Conservation (phyloP, 441 rosid genomes). For the Geranium incanum region DNA sequence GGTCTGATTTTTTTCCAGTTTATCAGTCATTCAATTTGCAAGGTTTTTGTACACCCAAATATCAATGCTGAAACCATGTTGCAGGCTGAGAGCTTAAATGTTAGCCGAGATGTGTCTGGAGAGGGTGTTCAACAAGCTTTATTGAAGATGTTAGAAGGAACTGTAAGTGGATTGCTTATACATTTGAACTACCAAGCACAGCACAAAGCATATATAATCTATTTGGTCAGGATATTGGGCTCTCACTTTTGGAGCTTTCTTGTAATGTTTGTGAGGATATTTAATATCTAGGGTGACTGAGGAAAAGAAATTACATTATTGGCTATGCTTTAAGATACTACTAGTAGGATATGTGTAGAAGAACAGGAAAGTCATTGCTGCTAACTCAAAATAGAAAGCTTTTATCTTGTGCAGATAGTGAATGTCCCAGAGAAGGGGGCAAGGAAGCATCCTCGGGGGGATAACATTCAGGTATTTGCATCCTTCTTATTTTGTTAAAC, state of each 20-base stretch:
- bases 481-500: slow-evolving; percentile 2
- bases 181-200: not conserved
- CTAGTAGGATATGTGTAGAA: too few species aligned
- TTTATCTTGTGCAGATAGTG: slow-evolving; percentile 51
- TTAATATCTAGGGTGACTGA: too few species aligned
- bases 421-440: slow-evolving; percentile 98
- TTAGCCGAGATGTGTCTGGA: slow-evolving; percentile 93
- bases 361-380: not conserved
- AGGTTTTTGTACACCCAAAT: slow-evolving; percentile 16
- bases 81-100: slow-evolving; percentile 88
- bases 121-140: slow-evolving; percentile 78
- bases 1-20: slow-evolving; percentile 32
- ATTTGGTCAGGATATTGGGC: too few species aligned
- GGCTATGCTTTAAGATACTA: too few species aligned
- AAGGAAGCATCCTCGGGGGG: slow-evolving; percentile 96
- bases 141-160: slow-evolving; percentile 94
- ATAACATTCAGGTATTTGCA: slow-evolving; percentile 70
- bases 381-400: slow-evolving; percentile 9
- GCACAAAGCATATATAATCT: too few species aligned
- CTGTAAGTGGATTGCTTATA: slow-evolving; percentile 43
- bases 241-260: not conserved
- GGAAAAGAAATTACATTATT: too few species aligned
- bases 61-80: slow-evolving; percentile 16
- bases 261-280: not conserved
- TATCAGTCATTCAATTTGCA: not conserved